phyloP scores from a whole-genome alignment of 2,329 filamentous ascomycete species.

The Ceratocystis colombiana region DNA sequence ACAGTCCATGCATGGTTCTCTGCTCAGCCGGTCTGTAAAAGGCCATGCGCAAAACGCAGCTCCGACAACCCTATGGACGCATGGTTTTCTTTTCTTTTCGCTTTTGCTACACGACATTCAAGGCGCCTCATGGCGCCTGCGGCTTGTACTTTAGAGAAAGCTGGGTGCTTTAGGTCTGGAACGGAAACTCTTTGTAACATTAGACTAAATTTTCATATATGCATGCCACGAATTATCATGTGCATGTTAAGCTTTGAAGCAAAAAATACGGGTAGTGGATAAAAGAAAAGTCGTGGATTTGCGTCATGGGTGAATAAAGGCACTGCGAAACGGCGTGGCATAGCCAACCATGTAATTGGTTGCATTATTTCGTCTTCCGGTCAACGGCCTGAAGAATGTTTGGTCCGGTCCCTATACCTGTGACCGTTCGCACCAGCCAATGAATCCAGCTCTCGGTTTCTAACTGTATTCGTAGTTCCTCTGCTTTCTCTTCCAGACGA shows the following conservation, averaged over 20 bases:
- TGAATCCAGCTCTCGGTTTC: conserved; percentile 55
- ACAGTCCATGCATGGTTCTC: conserved; percentile 14
- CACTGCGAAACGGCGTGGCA: background rate
- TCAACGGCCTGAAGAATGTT: conserved; percentile 39
- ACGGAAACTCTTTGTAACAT: conserved; percentile 24
- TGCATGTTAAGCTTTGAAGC: background rate
- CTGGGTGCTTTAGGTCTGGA: conserved; percentile 10
- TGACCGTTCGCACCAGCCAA: conserved; percentile 53
- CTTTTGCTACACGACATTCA: background rate
- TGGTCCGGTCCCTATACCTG: conserved; percentile 50
- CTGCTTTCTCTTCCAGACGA: conserved; percentile 56
- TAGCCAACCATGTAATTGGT: background rate
- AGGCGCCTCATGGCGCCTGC: background rate
- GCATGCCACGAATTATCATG: conserved; percentile 1
- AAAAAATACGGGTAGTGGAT: background rate
- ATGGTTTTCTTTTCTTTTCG: background rate
- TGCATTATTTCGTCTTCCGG: conserved; percentile 13
- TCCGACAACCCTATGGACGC: background rate
- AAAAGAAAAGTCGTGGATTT: too few species aligned
- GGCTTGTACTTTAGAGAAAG: conserved; percentile 3
- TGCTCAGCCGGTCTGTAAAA: conserved; percentile 6
- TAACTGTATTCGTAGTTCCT: conserved; percentile 52
- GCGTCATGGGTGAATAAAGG: too few species aligned
- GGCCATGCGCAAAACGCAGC: background rate
- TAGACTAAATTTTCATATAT: conserved; percentile 21